phyloP scores from a whole-genome alignment of 2,329 filamentous ascomycete genomes.

The Coniochaeta sp. region DNA sequence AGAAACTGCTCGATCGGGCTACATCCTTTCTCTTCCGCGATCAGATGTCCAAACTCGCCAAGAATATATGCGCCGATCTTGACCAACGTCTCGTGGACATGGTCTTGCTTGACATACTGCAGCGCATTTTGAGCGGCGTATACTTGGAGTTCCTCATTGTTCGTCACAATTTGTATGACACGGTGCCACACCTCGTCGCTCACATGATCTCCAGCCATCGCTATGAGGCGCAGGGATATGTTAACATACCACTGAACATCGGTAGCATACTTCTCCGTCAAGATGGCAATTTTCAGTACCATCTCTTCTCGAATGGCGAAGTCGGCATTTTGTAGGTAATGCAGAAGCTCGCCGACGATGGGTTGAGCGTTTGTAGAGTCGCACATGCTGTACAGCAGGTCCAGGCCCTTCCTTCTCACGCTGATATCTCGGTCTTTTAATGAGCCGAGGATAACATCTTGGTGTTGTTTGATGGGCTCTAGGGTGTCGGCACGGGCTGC shows the following conservation, averaged over 20 bases:
- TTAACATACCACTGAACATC: conserved; percentile 99
- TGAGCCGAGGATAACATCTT: conserved; percentile 90
- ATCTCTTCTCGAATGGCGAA: conserved; percentile 98
- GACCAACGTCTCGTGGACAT: conserved; percentile 93
- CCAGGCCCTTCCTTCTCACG: conserved; percentile 88
- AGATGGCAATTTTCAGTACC: conserved; percentile 96
- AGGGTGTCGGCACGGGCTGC: conserved; percentile 89
- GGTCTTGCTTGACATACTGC: conserved; percentile 84
- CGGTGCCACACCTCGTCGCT: conserved; percentile 99
- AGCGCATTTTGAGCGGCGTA: conserved; percentile 93
- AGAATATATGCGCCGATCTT: conserved; percentile 97
- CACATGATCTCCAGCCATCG: conserved; percentile 95
- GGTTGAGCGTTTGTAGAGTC: conserved; percentile 89
- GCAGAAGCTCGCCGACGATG: conserved; percentile 87
- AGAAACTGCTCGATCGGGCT: conserved; percentile 97
- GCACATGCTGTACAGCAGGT: conserved; percentile 99
- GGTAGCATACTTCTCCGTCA: conserved; percentile 97
- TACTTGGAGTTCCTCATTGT: conserved; percentile 96
- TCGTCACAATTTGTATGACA: conserved; percentile 97
- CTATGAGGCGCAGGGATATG: conserved; percentile 87
- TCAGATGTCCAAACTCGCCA: conserved; percentile 93
- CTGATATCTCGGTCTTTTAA: conserved; percentile 95
- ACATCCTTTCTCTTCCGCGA: conserved; percentile 85
- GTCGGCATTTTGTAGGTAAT: conserved; percentile 92
- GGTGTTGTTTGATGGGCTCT: conserved; percentile 96